Percentiles rank a stretch among this genome's conserved stretches.
These are phyloP conservation scores for Cladosporium sphaerospermum DNA, from an alignment of 2,329 filamentous ascomycete species.

Conservation along the genomic window DNA sequence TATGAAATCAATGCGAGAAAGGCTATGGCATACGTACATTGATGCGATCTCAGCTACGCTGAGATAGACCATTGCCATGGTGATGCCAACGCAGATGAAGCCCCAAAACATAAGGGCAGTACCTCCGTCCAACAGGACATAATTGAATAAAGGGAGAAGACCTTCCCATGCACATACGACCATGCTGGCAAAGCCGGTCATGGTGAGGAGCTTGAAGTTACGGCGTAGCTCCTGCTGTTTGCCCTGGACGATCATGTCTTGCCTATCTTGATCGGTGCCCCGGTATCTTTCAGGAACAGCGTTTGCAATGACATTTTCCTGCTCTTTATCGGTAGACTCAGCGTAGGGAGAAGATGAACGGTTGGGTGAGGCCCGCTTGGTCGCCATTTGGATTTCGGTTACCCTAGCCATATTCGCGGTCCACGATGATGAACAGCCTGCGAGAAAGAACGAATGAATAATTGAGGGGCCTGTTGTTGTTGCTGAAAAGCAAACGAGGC, in stretches of 20 bases:
- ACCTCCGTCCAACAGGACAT: conserved; percentile 16
- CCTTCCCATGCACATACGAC: conserved; percentile 4
- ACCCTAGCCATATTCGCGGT: not conserved
- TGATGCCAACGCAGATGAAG: conserved; percentile 26
- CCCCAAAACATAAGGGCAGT: conserved; percentile 30
- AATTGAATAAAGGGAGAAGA: conserved; percentile 1
- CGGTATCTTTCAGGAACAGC: conserved; percentile 8
- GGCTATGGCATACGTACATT: conserved; percentile 17
- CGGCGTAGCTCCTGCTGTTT: conserved; percentile 10
- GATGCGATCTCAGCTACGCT: conserved; percentile 30
- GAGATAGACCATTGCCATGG: conserved; percentile 17
- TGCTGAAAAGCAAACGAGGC: no score
- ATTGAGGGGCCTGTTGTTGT: no score
- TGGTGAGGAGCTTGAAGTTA: conserved; percentile 9
- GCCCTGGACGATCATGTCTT: conserved; percentile 10
- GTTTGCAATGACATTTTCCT: not conserved
- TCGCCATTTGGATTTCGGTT: not conserved
- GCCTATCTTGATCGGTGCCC: conserved; percentile 5
- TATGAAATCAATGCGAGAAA: no score
- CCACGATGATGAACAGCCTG: no score
- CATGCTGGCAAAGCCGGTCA: conserved; percentile 23
- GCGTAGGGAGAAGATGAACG: not conserved
- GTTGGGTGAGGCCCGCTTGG: not conserved
- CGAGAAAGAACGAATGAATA: no score
- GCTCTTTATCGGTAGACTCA: not conserved